Evolutionary conservation across 1,139 yeast species (phyloP).

Genomic region (Geotrichum australiense): DNA sequence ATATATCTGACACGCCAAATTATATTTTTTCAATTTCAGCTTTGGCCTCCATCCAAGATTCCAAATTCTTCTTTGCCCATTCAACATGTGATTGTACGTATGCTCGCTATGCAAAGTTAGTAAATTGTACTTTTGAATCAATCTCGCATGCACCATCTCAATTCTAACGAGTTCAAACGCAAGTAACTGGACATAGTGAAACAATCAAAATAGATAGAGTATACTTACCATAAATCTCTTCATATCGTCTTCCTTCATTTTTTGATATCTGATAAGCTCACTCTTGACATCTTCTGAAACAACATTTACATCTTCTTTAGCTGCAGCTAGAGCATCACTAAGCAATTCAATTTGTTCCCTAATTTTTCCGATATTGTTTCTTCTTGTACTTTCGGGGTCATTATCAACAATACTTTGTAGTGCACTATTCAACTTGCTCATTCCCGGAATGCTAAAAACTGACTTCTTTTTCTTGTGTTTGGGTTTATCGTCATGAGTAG

Average conservation of each 20-base stretch:
- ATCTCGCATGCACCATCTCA: no score
- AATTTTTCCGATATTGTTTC: constrained; percentile 48
- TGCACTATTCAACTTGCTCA: constrained; percentile 51
- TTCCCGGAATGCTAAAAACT: constrained; percentile 42
- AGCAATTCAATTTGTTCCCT: constrained; percentile 47
- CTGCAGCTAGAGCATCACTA: constrained; percentile 52
- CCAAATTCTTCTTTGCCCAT: constrained; percentile 67
- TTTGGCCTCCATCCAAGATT: constrained; percentile 65
- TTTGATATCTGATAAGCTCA: constrained; percentile 47
- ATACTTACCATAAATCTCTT: constrained; percentile 39
- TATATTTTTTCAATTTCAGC: constrained; percentile 37
- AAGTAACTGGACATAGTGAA: neutral
- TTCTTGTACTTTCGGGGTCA: constrained; percentile 60
- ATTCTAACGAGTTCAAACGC: neutral
- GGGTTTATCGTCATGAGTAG: constrained; percentile 27
- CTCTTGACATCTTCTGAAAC: constrained; percentile 45
- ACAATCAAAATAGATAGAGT: neutral
- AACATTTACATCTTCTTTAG: constrained; percentile 48
- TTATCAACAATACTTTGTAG: constrained; percentile 64
- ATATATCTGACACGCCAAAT: no score
- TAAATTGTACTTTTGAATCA: neutral
- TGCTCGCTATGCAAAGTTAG: constrained; percentile 28
- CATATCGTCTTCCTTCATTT: constrained; percentile 39
- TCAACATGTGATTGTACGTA: constrained; percentile 54
- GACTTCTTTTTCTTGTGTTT: constrained; percentile 27